Evolutionary conservation across 345 rosid genomes (phyloP).

Genomic region (Eucalyptus curtisii): DNA sequence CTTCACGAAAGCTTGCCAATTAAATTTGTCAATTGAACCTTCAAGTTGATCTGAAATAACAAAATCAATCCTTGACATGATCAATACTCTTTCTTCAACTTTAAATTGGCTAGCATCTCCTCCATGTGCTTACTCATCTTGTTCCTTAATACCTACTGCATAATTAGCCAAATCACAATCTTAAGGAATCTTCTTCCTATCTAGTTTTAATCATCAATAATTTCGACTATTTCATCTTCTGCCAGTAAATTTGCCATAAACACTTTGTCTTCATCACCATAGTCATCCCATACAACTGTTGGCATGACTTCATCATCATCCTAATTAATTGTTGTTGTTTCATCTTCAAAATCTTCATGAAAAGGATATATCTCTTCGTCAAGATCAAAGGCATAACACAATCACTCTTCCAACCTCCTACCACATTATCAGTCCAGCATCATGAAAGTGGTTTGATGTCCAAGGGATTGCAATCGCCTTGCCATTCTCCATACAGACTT

Average conservation of each 20-base stretch:
- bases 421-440: background rate
- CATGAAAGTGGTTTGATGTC: background rate
- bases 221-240: background rate
- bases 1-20: background rate
- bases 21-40: background rate
- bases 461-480: background rate
- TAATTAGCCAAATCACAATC: background rate
- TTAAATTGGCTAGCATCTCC: background rate
- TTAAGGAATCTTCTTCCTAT: background rate
- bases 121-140: background rate
- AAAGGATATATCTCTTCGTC: background rate
- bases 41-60: background rate
- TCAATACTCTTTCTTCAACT: background rate
- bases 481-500: background rate
- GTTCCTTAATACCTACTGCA: background rate
- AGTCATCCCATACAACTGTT: background rate
- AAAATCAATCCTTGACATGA: background rate
- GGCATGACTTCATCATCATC: background rate
- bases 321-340: background rate
- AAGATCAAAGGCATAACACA: background rate
- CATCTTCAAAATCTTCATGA: background rate
- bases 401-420: background rate
- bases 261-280: background rate
- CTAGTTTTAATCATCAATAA: background rate
- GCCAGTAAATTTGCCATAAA: background rate